Conservation (phyloP, 2,329 filamentous ascomycete species). For the Pseudogymnoascus pannorum region DNA sequence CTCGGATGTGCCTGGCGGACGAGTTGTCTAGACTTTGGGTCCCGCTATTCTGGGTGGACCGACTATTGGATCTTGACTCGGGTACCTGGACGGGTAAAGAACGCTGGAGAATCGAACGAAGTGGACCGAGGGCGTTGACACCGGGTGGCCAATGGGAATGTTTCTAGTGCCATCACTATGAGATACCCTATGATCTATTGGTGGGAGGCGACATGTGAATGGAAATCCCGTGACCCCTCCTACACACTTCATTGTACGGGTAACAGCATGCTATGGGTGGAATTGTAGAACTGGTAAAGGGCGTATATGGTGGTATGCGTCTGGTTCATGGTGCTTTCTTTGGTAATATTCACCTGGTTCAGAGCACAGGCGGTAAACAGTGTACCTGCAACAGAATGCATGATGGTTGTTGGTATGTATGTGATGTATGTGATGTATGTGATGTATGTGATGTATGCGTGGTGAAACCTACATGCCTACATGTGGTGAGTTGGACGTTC, state of each 20-base stretch:
- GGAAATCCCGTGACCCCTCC: neutral
- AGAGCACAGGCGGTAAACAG: neutral
- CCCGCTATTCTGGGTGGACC: constrained; percentile 1
- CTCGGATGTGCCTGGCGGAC: neutral
- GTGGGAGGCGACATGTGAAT: neutral
- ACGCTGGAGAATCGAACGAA: neutral
- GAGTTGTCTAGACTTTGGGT: constrained; percentile 7
- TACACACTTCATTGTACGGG: neutral
- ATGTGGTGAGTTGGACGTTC: neutral
- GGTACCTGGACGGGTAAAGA: neutral
- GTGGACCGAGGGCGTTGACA: neutral
- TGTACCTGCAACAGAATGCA: neutral
- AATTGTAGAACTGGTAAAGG: neutral
- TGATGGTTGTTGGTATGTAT: neutral
- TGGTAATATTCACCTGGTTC: neutral
- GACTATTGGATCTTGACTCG: constrained; percentile 5
- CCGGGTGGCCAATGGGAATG: constrained; percentile 2
- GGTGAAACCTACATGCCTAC: neutral
- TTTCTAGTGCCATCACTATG: neutral
- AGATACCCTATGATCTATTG: neutral
- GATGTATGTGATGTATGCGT: too few species aligned
- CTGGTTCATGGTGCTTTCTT: neutral
- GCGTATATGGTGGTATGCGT: neutral
- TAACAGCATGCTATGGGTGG: neutral
- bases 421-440: too few species aligned